These are phyloP conservation scores for Tinospora cordifolia DNA, from an alignment of 164 flowering plant species.

Conservation along the genomic window DNA sequence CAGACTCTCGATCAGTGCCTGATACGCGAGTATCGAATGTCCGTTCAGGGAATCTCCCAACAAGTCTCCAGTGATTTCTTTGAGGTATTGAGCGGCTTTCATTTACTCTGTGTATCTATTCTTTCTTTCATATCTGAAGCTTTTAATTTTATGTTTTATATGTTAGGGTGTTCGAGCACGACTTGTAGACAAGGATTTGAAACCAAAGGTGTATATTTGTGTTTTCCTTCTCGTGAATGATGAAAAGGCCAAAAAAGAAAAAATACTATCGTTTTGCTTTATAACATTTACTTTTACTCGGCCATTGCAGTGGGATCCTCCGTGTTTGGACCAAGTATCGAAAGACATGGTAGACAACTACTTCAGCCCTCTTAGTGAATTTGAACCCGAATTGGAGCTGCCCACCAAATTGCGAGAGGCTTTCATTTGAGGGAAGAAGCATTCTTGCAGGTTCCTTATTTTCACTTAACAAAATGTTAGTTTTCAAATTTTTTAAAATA, in stretches of 20 bases:
- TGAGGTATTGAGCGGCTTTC: slow-evolving; percentile 45
- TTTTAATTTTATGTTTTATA: neutral
- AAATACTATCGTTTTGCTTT: neutral
- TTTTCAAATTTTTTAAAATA: neutral
- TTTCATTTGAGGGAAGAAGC: slow-evolving; percentile 13
- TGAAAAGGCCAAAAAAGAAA: neutral
- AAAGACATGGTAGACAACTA: slow-evolving; percentile 72
- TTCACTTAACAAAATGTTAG: neutral
- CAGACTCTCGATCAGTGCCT: slow-evolving; percentile 79
- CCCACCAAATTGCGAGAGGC: slow-evolving; percentile 69
- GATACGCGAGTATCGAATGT: slow-evolving; percentile 71
- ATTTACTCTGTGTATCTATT: neutral
- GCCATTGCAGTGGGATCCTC: slow-evolving; percentile 73
- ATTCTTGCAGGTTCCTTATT: slow-evolving; percentile 7
- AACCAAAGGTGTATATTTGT: slow-evolving; percentile 60
- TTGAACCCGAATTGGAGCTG: slow-evolving; percentile 60
- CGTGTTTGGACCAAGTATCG: slow-evolving; percentile 50
- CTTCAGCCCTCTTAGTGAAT: slow-evolving; percentile 48
- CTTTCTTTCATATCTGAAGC: neutral
- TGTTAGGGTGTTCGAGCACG: slow-evolving; percentile 78
- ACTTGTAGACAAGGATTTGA: slow-evolving; percentile 73
- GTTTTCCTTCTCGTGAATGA: neutral
- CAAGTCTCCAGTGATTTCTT: slow-evolving; percentile 54
- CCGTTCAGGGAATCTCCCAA: slow-evolving; percentile 55
- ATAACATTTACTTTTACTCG: neutral